Evolutionary conservation across 2,329 filamentous ascomycete species (phyloP).

Genomic region (Aspergillus brasiliensis): DNA sequence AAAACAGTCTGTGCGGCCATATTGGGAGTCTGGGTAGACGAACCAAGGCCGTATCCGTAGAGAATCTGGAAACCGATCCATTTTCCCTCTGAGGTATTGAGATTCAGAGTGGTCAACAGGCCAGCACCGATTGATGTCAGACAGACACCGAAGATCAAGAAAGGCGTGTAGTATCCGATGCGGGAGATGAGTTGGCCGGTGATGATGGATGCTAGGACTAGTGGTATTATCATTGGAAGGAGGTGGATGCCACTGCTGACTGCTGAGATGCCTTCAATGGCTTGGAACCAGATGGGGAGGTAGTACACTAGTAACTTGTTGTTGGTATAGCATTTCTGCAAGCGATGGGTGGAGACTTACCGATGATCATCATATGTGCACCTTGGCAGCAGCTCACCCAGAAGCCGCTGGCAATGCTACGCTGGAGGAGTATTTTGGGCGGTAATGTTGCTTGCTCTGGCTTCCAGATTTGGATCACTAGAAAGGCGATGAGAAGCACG

Average conservation of each 20-base stretch:
- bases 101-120: slow-evolving; percentile 42
- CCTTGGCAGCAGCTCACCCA: slow-evolving; percentile 33
- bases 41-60: slow-evolving; percentile 38
- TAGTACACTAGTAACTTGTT: slow-evolving; percentile 35
- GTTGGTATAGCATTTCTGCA: neutral
- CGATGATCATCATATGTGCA: neutral
- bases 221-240: slow-evolving; percentile 41
- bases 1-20: slow-evolving; percentile 42
- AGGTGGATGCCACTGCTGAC: slow-evolving; percentile 50
- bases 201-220: slow-evolving; percentile 38
- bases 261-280: slow-evolving; percentile 45
- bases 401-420: slow-evolving; percentile 41
- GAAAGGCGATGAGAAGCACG: slow-evolving; percentile 6
- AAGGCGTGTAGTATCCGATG: slow-evolving; percentile 46
- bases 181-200: slow-evolving; percentile 35
- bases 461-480: slow-evolving; percentile 36
- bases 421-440: slow-evolving; percentile 52
- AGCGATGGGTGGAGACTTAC: neutral
- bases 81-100: slow-evolving; percentile 32
- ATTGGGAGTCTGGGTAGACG: slow-evolving; percentile 40
- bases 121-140: slow-evolving; percentile 44
- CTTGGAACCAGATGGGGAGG: slow-evolving; percentile 53
- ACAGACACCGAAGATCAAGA: slow-evolving; percentile 38
- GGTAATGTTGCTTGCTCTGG: slow-evolving; percentile 55
- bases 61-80: slow-evolving; percentile 46